phyloP scores from a whole-genome alignment of 768 basidiomycete species.

The Hericium rajendrae region DNA sequence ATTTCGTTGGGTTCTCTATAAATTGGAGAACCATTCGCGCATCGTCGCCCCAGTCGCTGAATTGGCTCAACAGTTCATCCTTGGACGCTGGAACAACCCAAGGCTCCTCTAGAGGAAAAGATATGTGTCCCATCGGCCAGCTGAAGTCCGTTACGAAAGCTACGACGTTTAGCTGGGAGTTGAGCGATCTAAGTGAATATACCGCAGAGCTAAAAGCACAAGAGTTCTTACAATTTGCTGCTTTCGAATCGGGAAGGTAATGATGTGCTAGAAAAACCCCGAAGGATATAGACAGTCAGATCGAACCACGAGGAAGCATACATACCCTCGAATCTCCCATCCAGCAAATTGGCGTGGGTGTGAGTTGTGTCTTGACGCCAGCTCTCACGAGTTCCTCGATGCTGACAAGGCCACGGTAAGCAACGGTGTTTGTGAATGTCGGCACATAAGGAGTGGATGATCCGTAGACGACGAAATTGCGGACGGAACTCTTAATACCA shows the following conservation, averaged over 20 bases:
- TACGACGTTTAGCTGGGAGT: neutral
- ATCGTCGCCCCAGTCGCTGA: conserved; percentile 38
- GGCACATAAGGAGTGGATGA: conserved; percentile 17
- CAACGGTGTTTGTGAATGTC: conserved; percentile 36
- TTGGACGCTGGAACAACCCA: conserved; percentile 35
- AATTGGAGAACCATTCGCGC: conserved; percentile 31
- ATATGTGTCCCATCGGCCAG: neutral
- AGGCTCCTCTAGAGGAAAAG: neutral
- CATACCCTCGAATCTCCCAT: conserved; percentile 37
- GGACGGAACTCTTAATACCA: conserved; percentile 27
- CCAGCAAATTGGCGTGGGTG: conserved; percentile 29
- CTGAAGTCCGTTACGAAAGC: neutral
- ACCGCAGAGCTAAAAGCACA: conserved; percentile 8
- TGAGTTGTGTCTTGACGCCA: conserved; percentile 33
- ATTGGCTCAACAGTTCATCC: conserved; percentile 35
- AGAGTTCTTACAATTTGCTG: conserved; percentile 38
- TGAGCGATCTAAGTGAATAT: neutral
- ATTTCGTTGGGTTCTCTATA: conserved; percentile 37
- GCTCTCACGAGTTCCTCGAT: conserved; percentile 28
- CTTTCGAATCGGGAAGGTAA: conserved; percentile 39
- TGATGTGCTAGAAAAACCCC: conserved; percentile 34
- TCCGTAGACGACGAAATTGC: conserved; percentile 28
- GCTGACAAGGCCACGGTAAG: conserved; percentile 40
- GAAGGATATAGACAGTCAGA: neutral
- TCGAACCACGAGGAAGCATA: neutral